Conservation (phyloP, 257 asterid genomes). For the Orobanche coerulescens region DNA sequence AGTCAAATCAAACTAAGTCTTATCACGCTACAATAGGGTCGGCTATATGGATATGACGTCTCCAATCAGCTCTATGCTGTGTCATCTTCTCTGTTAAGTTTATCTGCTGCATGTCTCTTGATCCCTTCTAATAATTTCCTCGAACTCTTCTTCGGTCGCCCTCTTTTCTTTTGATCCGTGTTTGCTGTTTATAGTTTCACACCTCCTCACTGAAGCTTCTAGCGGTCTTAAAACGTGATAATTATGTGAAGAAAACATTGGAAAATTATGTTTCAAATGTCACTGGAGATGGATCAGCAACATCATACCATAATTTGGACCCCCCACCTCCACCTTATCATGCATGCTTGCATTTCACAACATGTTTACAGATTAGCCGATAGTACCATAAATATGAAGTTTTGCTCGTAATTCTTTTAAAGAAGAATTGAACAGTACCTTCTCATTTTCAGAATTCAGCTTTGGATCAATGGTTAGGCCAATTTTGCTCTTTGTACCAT, state of each 20-base stretch:
- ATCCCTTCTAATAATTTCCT: too few relatives aligned
- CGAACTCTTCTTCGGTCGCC: too few relatives aligned
- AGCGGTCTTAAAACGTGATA: not conserved
- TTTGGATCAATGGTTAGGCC: conserved; percentile 66
- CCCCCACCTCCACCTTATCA: not conserved
- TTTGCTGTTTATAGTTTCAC: too few relatives aligned
- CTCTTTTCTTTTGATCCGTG: too few relatives aligned
- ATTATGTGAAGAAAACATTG: not conserved
- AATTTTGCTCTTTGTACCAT: conserved; percentile 51
- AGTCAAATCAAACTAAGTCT: too few relatives aligned
- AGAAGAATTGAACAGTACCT: conserved; percentile 33
- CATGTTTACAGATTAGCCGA: not conserved
- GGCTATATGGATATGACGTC: too few relatives aligned
- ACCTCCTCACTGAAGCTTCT: too few relatives aligned
- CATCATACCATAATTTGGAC: not conserved
- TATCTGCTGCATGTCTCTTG: too few relatives aligned
- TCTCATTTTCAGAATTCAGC: conserved; percentile 66
- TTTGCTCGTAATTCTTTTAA: not conserved
- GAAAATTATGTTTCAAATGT: not conserved
- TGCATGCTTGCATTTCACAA: not conserved
- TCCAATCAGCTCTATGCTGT: too few relatives aligned
- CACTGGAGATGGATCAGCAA: not conserved
- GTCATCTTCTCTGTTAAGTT: too few relatives aligned
- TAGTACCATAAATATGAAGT: not conserved
- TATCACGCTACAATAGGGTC: too few relatives aligned